Evolutionary conservation across 306 rosid species (phyloP), one percentile per base, ranked within the genome.

Genomic region (Delonix regia): DNA sequence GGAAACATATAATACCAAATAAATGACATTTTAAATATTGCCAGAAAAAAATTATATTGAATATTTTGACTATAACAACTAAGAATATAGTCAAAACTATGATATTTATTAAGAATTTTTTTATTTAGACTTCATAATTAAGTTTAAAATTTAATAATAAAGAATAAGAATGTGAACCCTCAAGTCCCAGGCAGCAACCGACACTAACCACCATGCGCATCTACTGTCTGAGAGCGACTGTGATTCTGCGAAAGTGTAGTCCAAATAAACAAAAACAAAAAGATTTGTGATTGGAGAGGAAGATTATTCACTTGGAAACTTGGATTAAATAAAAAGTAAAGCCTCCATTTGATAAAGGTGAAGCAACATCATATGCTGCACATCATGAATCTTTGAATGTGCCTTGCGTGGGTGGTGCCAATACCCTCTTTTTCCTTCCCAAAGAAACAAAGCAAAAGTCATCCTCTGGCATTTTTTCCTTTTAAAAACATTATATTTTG

Each of bases 341-440:
- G 28, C 49, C 49, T 27, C 42, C 69, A 25, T 13, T 44, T 16
- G 33, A 74, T 78, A 69, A 81, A 64, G 85, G 76, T 56, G 79
- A 75, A 39, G 77, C 79, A 85, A 44, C 69, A 82, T 63, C 81
- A 85, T 85, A 73, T 77, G 83, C 28, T 61, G 47, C 33, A 34
- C 80, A 81, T 85, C 69, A 78, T 85, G 83, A 85, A 70, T 74
- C 51, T 78, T 48, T 63, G 76, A 75, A 82, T 21, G 28, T 81
- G 60, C 55, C 14, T 77, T 81, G 78, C 60, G 70, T 73, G 59
- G n/a, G 57, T 53, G 68, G 44, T 63, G 73, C 82, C 83, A 78
- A 74, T 74, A 45, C 47, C 49, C 51, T 78, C 81, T 39, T 78
- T 73, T 78, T 68, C 56, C 62, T 7, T 63, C 71, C 75, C 72